Conservation (phyloP, 179 eudicot species). For the Camellia oleifera region DNA sequence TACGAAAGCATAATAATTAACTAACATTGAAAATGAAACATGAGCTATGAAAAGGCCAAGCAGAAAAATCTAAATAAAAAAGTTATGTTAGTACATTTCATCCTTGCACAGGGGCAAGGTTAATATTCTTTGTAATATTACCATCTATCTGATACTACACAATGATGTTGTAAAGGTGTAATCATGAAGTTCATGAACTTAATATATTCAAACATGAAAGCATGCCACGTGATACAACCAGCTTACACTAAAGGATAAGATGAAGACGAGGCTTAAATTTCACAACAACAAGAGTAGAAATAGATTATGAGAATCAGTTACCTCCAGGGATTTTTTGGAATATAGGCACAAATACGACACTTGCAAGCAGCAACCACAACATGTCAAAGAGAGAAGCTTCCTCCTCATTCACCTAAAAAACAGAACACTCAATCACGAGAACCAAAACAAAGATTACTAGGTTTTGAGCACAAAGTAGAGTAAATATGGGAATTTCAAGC, state of each 20-base stretch:
- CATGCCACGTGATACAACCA: background rate
- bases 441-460: background rate
- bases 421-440: conserved; percentile 11
- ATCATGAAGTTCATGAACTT: background rate
- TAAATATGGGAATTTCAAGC: background rate
- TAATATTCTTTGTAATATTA: background rate
- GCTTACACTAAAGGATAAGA: conserved; percentile 10
- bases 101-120: background rate
- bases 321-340: conserved; percentile 99
- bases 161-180: background rate
- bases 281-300: conserved; percentile 8
- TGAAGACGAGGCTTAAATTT: background rate
- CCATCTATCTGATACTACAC: background rate
- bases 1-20: background rate
- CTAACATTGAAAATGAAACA: conserved; percentile 1
- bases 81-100: background rate
- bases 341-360: conserved; percentile 94
- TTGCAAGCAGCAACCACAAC: conserved; percentile 91
- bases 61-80: background rate
- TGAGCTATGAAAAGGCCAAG: conserved; percentile 6
- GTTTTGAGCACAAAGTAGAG: background rate
- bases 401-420: conserved; percentile 79
- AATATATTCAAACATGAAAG: background rate
- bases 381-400: conserved; percentile 94
- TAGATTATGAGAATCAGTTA: conserved; percentile 27